Base-by-base conservation (phyloP, 2,329 filamentous ascomycete species). In the Hyphodiscus sp. region DNA sequence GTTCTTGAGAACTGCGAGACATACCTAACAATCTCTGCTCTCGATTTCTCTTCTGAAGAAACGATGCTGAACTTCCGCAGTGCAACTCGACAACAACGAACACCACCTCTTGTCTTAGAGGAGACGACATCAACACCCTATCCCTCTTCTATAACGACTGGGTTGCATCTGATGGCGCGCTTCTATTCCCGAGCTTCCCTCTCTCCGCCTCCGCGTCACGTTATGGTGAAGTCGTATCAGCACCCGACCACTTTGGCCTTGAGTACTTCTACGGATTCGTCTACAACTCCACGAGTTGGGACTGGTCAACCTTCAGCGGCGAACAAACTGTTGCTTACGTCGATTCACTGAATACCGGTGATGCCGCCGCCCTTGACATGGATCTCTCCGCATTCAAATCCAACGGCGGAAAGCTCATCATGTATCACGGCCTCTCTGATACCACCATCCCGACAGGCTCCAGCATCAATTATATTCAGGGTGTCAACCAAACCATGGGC, bases 391-490 rank as follows among this genome's bases (percentile, higher is more conserved):
- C 68, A 0, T 80, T 76, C 68, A 65, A 72, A 67, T 45, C 65
- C 71, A 45, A 68, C 62, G 48, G 53, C 7, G 52, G 57, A 3
- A 58, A 59, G 41, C 20, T 58, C 1, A 49, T 58, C 20, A 41
- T 47, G 15, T 59, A 58, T 33, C 55, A 57, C 19, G 57, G 52
- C 13, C 20, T 57, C 5, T 20, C 38, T 5, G 57, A 78, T 43
- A 71, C 76, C 15, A 71, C 77, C 45, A 83, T 82, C 49, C 72
- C 76, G n/a, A 74, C 74, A 0, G 73, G 74, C 0, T 72, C 76
- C 23, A 76, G 74, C 2, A 71, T 75, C 13, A 26, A 26, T 26
- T 78, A 77, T 63, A 78, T 78, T 69, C 79, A 78, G 23, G 23
- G 23, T 26, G 23, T 26, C 64, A 68, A 76, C 47, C 68, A 76